Evolutionary conservation across 2,329 filamentous ascomycete genomes (phyloP).

Genomic region (Penicillium sumatraense): DNA sequence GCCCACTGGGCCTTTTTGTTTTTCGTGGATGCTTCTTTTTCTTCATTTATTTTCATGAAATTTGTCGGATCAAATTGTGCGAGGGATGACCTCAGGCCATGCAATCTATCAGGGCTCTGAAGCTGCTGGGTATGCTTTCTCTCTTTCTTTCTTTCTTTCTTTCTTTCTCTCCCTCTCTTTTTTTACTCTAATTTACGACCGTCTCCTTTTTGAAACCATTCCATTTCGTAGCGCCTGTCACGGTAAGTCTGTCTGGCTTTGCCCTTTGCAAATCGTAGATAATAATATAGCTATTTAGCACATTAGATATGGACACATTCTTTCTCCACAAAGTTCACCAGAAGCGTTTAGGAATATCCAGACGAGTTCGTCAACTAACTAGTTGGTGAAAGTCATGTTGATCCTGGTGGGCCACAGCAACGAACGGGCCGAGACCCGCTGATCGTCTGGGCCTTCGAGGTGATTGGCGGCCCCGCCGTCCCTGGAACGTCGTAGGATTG

Average conservation of each 20-base stretch:
- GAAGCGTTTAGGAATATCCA: too few species aligned
- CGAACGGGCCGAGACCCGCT: not conserved
- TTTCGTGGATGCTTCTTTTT: not conserved
- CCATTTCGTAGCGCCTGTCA: too few species aligned
- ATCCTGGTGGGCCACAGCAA: too few species aligned
- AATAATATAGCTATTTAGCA: too few species aligned
- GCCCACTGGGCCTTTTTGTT: not conserved
- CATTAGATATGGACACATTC: too few species aligned
- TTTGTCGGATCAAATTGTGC: slow-evolving; percentile 24
- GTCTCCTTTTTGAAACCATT: not conserved
- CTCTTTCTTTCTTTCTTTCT: too few species aligned
- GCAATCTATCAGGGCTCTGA: too few species aligned
- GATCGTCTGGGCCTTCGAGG: not conserved
- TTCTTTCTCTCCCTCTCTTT: too few species aligned
- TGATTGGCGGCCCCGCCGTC: not conserved
- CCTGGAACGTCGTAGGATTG: not conserved
- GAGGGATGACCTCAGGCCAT: slow-evolving; percentile 17
- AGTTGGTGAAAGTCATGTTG: too few species aligned
- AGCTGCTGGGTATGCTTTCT: slow-evolving; percentile 7
- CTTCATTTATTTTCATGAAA: slow-evolving; percentile 6
- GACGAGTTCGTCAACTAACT: too few species aligned
- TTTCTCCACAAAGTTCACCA: too few species aligned
- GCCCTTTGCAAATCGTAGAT: not conserved
- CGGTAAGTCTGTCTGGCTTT: not conserved
- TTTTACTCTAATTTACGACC: slow-evolving; percentile 8